Evolutionary conservation across 2,329 filamentous ascomycete genomes (phyloP).

Genomic region (Verticillium nonalfalfae): DNA sequence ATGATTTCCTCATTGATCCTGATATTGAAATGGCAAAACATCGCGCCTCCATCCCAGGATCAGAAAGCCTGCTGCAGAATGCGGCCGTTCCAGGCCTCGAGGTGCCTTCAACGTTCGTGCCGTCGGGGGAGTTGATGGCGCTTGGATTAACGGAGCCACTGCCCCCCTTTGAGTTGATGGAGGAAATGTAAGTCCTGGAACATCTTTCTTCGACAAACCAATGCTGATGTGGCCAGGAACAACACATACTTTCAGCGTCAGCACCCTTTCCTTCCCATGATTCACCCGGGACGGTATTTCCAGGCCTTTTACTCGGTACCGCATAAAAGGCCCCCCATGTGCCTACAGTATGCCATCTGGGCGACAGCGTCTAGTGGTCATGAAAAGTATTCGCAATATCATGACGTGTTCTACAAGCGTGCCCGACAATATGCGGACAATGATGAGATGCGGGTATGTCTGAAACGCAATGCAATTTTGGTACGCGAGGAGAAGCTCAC

Average conservation of each 20-base stretch:
- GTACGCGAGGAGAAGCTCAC: background rate
- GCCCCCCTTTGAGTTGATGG: conserved; percentile 71
- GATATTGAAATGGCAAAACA: conserved; percentile 12
- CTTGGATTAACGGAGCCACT: conserved; percentile 77
- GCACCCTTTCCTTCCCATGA: conserved; percentile 66
- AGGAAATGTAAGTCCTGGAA: conserved; percentile 63
- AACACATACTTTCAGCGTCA: conserved; percentile 70
- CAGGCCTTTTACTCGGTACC: conserved; percentile 66
- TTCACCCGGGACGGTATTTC: conserved; percentile 71
- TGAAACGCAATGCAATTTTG: conserved; percentile 1
- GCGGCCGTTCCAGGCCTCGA: background rate
- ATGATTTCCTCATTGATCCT: conserved; percentile 9
- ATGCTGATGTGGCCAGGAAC: conserved; percentile 42
- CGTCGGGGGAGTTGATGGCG: conserved; percentile 51
- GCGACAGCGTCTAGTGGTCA: conserved; percentile 66
- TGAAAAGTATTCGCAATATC: conserved; percentile 64
- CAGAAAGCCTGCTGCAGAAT: background rate
- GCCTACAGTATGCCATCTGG: conserved; percentile 84
- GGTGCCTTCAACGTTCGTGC: background rate
- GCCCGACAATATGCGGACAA: conserved; percentile 76
- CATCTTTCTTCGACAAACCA: background rate
- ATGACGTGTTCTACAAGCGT: conserved; percentile 75
- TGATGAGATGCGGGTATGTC: conserved; percentile 69
- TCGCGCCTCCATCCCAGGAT: background rate
- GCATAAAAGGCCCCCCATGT: conserved; percentile 73